Conservation (phyloP, 208 protist genomes). For the Trypanosoma vivax region DNA sequence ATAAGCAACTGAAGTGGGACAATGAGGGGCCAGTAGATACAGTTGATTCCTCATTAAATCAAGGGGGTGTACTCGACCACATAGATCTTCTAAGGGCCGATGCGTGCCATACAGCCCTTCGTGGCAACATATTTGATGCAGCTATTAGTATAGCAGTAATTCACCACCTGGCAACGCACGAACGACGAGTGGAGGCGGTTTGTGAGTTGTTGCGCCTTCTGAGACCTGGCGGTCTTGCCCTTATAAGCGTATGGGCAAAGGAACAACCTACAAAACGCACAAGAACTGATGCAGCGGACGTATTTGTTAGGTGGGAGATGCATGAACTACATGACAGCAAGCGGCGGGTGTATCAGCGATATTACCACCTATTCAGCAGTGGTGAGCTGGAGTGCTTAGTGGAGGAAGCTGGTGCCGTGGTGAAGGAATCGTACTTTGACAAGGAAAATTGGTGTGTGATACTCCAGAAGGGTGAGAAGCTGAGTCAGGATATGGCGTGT, state of each 20-base stretch:
- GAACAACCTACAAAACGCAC: slow-evolving; percentile 45
- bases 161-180: slow-evolving; percentile 75
- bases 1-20: no score
- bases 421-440: slow-evolving; percentile 72
- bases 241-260: slow-evolving; percentile 85
- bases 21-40: no score
- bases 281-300: slow-evolving; percentile 43
- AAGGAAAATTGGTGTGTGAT: slow-evolving; percentile 87
- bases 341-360: slow-evolving; percentile 54
- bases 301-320: slow-evolving; percentile 59
- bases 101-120: slow-evolving; percentile 52
- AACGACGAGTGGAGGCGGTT: slow-evolving; percentile 39
- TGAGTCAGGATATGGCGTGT: not conserved
- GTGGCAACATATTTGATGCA: slow-evolving; percentile 60
- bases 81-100: slow-evolving; percentile 64
- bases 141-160: slow-evolving; percentile 87
- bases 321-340: slow-evolving; percentile 38
- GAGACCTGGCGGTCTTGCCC: slow-evolving; percentile 38
- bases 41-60: not conserved
- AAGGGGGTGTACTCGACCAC: slow-evolving; percentile 16
- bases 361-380: slow-evolving; percentile 79
- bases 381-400: slow-evolving; percentile 70
- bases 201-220: slow-evolving; percentile 74
- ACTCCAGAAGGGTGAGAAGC: slow-evolving; percentile 12
- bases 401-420: slow-evolving; percentile 21